Percentiles rank a stretch among this genome's conserved stretches.
Evolutionary conservation across 306 rosid genomes (phyloP).

Genomic region (Lotus japonicus): DNA sequence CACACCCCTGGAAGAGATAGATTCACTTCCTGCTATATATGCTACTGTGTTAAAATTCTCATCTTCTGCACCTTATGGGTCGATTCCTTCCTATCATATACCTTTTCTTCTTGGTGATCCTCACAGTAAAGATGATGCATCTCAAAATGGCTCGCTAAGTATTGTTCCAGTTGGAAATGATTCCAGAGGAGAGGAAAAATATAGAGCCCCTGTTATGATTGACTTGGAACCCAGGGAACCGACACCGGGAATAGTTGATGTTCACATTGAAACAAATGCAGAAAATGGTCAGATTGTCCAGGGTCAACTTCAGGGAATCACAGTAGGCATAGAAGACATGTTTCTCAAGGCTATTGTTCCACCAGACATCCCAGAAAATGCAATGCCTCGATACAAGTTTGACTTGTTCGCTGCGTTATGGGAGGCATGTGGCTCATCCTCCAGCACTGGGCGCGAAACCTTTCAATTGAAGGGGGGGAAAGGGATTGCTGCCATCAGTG

Average conservation of each 20-base stretch:
- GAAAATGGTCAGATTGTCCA: constrained; percentile 74
- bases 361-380: constrained; percentile 39
- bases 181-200: constrained; percentile 45
- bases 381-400: constrained; percentile 47
- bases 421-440: constrained; percentile 87
- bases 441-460: constrained; percentile 74
- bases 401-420: constrained; percentile 77
- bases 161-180: constrained; percentile 61
- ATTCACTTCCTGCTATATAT: constrained; percentile 78
- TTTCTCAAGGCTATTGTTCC: constrained; percentile 79
- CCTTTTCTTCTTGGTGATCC: constrained; percentile 94
- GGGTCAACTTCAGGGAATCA: constrained; percentile 77
- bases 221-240: constrained; percentile 97
- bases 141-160: constrained; percentile 52
- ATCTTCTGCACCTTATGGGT: constrained; percentile 82
- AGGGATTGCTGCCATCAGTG: constrained; percentile 79
- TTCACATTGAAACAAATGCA: constrained; percentile 73
- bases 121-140: constrained; percentile 26
- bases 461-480: constrained; percentile 81
- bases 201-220: constrained; percentile 49
- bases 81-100: constrained; percentile 64
- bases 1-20: constrained; percentile 41
- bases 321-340: constrained; percentile 92
- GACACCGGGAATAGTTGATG: constrained; percentile 79
- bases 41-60: constrained; percentile 80